Conservation (phyloP, 768 basidiomycete species). For the Mycena pura region DNA sequence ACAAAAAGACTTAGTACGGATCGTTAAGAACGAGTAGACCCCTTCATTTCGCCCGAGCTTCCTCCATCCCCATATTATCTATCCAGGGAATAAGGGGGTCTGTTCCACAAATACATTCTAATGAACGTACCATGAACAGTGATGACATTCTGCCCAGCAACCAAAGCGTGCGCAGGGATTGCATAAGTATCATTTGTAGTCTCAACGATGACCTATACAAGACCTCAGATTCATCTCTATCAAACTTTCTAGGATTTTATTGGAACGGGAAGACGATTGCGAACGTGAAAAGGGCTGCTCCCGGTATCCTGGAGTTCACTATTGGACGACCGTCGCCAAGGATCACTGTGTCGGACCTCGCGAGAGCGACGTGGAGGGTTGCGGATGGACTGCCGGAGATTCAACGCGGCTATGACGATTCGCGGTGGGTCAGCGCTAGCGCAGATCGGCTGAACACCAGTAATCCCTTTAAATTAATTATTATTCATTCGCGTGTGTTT, state of each 20-base stretch:
- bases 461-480: no score
- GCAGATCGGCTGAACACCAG: constrained; percentile 59
- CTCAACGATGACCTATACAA: constrained; percentile 36
- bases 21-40: background rate
- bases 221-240: background rate
- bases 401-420: constrained; percentile 49
- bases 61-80: constrained; percentile 66
- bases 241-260: background rate
- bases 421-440: constrained; percentile 51
- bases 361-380: constrained; percentile 50
- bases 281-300: constrained; percentile 45
- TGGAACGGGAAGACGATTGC: constrained; percentile 35
- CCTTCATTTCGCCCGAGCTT: constrained; percentile 39
- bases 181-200: constrained; percentile 56
- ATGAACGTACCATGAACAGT: constrained; percentile 53
- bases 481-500: no score
- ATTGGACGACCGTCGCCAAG: constrained; percentile 50
- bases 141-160: constrained; percentile 58
- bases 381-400: constrained; percentile 62
- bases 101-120: background rate
- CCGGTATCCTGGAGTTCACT: constrained; percentile 56
- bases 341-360: constrained; percentile 10
- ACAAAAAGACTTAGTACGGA: background rate
- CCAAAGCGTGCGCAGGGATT: constrained; percentile 55
- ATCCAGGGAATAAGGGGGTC: background rate